These are phyloP conservation scores for Ricinus communis DNA, from an alignment of 345 rosid species.

Conservation along the genomic window DNA sequence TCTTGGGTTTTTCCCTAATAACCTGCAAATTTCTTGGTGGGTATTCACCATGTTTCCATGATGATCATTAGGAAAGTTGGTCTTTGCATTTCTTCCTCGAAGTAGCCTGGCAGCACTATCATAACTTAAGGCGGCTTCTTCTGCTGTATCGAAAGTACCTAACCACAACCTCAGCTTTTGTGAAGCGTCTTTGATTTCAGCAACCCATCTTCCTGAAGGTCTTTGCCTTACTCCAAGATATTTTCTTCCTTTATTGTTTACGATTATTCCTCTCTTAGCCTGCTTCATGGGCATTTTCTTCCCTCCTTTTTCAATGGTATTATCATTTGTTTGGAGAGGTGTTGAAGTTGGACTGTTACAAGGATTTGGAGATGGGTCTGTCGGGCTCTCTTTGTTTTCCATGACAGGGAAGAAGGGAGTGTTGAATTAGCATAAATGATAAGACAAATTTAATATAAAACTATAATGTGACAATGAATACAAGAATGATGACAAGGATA, in stretches of 20 bases:
- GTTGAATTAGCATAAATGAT: background rate
- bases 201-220: slow-evolving; percentile 64
- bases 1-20: slow-evolving; percentile 31
- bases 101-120: slow-evolving; percentile 50
- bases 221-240: slow-evolving; percentile 59
- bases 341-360: background rate
- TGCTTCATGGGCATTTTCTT: slow-evolving; percentile 16
- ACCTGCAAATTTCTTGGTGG: slow-evolving; percentile 18
- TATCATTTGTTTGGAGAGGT: background rate
- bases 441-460: background rate
- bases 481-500: slow-evolving; percentile 15
- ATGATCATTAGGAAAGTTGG: slow-evolving; percentile 35
- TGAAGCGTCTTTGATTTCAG: slow-evolving; percentile 54
- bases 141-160: slow-evolving; percentile 49
- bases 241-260: slow-evolving; percentile 15
- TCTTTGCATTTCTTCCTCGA: slow-evolving; percentile 48
- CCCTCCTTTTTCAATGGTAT: slow-evolving; percentile 12
- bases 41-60: background rate
- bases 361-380: background rate
- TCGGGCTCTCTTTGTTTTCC: slow-evolving; percentile 22
- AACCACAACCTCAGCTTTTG: slow-evolving; percentile 60
- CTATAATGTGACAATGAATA: background rate
- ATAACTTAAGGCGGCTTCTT: slow-evolving; percentile 54
- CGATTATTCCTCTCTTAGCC: background rate
- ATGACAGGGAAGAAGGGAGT: background rate